Evolutionary conservation across 257 asterid genomes (phyloP).

Genomic region (Prunella vulgaris): DNA sequence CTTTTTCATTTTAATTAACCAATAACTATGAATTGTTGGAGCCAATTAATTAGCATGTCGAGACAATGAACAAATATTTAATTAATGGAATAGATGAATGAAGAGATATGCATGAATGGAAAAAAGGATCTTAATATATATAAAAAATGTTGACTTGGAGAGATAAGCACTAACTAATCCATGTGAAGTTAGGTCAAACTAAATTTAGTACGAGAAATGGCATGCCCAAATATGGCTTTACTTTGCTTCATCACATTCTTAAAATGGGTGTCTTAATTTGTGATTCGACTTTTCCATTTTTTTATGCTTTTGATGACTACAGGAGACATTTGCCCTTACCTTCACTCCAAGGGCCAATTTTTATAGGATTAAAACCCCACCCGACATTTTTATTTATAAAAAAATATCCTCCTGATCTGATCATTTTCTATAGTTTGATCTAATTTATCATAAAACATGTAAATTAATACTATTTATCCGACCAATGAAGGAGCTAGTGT

Average conservation of each 20-base stretch:
- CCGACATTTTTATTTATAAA: no score
- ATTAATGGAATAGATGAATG: not conserved
- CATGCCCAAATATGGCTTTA: conserved; percentile 24
- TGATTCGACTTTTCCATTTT: not conserved
- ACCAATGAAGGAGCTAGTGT: not conserved
- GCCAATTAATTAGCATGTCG: conserved; percentile 19
- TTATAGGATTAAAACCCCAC: not conserved
- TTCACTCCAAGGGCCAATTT: conserved; percentile 27
- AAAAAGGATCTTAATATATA: conserved; percentile 1
- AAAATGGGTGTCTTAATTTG: conserved; percentile 10
- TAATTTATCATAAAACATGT: not conserved
- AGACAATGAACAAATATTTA: not conserved
- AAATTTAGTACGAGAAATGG: conserved; percentile 9
- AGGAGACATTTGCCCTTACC: conserved; percentile 31
- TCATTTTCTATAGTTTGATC: not conserved
- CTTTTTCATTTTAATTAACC: not conserved
- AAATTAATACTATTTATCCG: not conserved
- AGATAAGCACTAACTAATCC: conserved; percentile 18
- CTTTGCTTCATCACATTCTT: conserved; percentile 12
- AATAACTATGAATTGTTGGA: conserved; percentile 21
- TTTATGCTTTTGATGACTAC: conserved; percentile 7
- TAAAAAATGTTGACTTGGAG: conserved; percentile 23
- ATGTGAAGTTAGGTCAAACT: conserved; percentile 28
- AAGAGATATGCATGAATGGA: conserved; percentile 24
- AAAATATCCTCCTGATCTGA: not conserved